phyloP scores from a whole-genome alignment of 2,329 filamentous ascomycete genomes.

The Fusarium cyanostomum region DNA sequence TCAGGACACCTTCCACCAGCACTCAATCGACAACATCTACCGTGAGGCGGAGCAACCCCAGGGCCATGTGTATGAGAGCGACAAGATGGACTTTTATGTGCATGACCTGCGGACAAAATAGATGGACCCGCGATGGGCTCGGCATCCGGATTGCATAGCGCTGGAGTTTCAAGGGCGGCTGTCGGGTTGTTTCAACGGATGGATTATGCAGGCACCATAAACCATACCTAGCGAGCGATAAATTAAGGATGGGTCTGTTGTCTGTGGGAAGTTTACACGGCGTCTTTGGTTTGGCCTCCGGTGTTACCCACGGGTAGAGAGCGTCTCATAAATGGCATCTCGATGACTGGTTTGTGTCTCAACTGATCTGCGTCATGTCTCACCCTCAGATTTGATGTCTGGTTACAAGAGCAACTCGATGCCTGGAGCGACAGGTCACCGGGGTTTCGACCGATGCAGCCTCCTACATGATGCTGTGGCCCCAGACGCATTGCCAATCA shows the following conservation, averaged over 20 bases:
- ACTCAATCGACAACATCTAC: conserved; percentile 74
- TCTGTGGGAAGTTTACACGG: neutral
- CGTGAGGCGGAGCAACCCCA: conserved; percentile 73
- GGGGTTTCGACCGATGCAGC: neutral
- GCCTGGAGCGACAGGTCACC: neutral
- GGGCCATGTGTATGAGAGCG: conserved; percentile 76
- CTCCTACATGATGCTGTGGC: conserved; percentile 2
- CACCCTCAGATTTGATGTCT: conserved; percentile 1
- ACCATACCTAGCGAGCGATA: neutral
- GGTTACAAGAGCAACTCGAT: neutral
- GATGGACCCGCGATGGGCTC: neutral
- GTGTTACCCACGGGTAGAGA: neutral
- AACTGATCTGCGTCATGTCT: neutral
- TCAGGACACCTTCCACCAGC: conserved; percentile 84
- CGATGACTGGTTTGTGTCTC: neutral
- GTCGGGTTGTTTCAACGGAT: neutral
- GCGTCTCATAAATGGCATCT: conserved; percentile 1
- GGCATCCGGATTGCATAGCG: conserved; percentile 31
- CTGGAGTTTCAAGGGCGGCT: conserved; percentile 29
- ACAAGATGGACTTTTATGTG: conserved; percentile 69
- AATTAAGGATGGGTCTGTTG: neutral
- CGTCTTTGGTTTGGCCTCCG: neutral
- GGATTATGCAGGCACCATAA: neutral
- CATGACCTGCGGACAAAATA: conserved; percentile 59
- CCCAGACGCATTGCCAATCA: neutral